A percentile compares a stretch with the other conserved stretches of the same genome.
phyloP scores from a whole-genome alignment of 106 monocot species.

The Dioscorea zingiberensis region DNA sequence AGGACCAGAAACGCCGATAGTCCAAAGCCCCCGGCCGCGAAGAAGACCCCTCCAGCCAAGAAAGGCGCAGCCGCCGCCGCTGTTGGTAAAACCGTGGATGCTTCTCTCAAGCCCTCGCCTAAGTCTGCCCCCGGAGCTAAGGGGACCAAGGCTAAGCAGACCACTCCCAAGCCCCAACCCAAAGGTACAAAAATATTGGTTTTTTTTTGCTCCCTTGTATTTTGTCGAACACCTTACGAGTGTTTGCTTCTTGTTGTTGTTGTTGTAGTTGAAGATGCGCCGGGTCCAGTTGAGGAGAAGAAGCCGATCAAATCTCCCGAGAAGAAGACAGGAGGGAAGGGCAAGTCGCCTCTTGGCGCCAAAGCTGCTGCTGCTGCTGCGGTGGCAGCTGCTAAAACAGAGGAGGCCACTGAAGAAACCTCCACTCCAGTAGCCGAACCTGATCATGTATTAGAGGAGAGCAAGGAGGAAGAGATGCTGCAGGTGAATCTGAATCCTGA shows the following conservation, averaged over 20 bases:
- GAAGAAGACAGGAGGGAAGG: constrained; percentile 18
- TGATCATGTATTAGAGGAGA: neutral
- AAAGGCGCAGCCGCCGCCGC: constrained; percentile 1
- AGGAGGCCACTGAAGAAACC: neutral
- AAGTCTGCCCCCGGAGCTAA: constrained; percentile 10
- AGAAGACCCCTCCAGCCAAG: constrained; percentile 13
- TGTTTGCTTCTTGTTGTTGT: neutral
- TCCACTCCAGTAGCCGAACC: neutral
- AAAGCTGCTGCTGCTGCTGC: constrained; percentile 8
- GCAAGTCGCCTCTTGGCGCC: constrained; percentile 10
- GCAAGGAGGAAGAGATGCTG: neutral
- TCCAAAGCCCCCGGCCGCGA: constrained; percentile 4
- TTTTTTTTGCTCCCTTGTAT: too few relatives aligned
- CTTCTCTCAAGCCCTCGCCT: too few relatives aligned
- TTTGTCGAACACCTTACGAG: neutral
- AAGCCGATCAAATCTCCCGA: neutral
- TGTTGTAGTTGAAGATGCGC: neutral
- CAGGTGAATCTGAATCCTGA: too few relatives aligned
- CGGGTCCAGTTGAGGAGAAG: constrained; percentile 4
- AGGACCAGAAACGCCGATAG: constrained; percentile 16
- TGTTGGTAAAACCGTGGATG: too few relatives aligned
- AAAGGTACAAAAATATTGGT: constrained; percentile 7
- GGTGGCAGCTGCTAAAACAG: neutral
- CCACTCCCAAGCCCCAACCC: constrained; percentile 3
- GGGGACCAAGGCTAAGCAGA: constrained; percentile 8